phyloP scores from a whole-genome alignment of 371 early-diverging fungal species.

The Rhizopus arrhizus region DNA sequence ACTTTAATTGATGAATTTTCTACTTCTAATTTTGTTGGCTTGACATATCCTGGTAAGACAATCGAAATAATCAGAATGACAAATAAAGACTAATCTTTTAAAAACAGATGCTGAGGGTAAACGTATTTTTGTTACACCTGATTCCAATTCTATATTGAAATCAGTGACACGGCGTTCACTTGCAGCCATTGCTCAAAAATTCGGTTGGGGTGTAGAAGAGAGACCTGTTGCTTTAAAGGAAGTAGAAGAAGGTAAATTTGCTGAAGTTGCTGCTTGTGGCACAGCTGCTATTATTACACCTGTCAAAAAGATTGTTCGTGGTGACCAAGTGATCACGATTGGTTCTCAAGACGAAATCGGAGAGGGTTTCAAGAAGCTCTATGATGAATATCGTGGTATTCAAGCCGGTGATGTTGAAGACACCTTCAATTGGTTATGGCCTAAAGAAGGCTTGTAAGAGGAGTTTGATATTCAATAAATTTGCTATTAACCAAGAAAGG shows the following conservation, averaged over 20 bases:
- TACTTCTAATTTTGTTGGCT: conserved; percentile 81
- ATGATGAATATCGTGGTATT: conserved; percentile 65
- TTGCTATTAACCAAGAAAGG: too few relatives aligned
- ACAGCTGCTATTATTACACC: conserved; percentile 82
- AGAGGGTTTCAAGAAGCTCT: conserved; percentile 61
- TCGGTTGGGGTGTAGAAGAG: conserved; percentile 74
- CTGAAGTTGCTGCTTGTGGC: conserved; percentile 77
- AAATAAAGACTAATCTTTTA: conserved; percentile 3
- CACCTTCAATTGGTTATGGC: conserved; percentile 75
- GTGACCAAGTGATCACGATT: conserved; percentile 42
- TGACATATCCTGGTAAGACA: conserved; percentile 52
- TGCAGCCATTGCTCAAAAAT: conserved; percentile 61
- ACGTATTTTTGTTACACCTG: conserved; percentile 73
- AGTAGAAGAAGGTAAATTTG: conserved; percentile 61
- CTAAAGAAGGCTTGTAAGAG: conserved; percentile 63
- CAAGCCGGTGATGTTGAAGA: conserved; percentile 70
- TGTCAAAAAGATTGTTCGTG: conserved; percentile 69
- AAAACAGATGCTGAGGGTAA: conserved; percentile 48
- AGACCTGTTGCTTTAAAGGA: conserved; percentile 62
- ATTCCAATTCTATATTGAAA: conserved; percentile 63
- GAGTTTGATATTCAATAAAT: too few relatives aligned
- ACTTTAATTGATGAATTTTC: conserved; percentile 79
- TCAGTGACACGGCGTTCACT: conserved; percentile 77
- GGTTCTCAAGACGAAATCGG: conserved; percentile 50
- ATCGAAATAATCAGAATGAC: neutral